phyloP scores from a whole-genome alignment of 1,284 basidiomycete species.

The Cutaneotrichosporon spelunceum region DNA sequence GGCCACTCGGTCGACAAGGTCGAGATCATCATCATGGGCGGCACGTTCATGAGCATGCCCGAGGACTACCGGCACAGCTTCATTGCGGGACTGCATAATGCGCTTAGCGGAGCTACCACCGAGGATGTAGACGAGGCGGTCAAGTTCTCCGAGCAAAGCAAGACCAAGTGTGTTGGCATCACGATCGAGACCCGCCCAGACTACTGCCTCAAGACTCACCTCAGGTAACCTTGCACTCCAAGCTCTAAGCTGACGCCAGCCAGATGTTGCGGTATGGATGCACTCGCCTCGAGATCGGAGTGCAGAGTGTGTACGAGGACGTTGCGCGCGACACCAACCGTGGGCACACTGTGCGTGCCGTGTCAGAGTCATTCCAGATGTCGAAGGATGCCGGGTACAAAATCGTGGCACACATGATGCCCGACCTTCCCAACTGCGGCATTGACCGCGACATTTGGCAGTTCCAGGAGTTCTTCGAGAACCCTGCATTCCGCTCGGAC shows the following conservation, averaged over 20 bases:
- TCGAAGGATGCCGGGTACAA: conserved; percentile 99
- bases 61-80: conserved; percentile 93
- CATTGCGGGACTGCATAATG: conserved; percentile 94
- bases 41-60: conserved; percentile 99
- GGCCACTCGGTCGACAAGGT: conserved; percentile 99
- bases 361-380: conserved; percentile 95
- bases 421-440: conserved; percentile 94
- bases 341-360: conserved; percentile 95
- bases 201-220: conserved; percentile 94
- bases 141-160: conserved; percentile 91
- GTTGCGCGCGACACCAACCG: conserved; percentile 98
- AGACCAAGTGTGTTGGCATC: conserved; percentile 98
- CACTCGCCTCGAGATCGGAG: conserved; percentile 95
- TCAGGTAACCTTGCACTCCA: conserved; percentile 59
- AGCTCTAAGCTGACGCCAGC: conserved; percentile 52
- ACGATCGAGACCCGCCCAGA: conserved; percentile 99
- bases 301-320: conserved; percentile 98
- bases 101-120: conserved; percentile 90
- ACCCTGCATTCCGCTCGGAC: conserved; percentile 94
- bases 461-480: conserved; percentile 93
- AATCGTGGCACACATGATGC: conserved; percentile 98
- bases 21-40: conserved; percentile 99
- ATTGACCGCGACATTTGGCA: conserved; percentile 96
- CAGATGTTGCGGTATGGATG: conserved; percentile 99
- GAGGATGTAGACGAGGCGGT: conserved; percentile 97